These are phyloP conservation scores for Calamus simplicifolius DNA, from an alignment of 176 grass and related monocot species.

Conservation along the genomic window DNA sequence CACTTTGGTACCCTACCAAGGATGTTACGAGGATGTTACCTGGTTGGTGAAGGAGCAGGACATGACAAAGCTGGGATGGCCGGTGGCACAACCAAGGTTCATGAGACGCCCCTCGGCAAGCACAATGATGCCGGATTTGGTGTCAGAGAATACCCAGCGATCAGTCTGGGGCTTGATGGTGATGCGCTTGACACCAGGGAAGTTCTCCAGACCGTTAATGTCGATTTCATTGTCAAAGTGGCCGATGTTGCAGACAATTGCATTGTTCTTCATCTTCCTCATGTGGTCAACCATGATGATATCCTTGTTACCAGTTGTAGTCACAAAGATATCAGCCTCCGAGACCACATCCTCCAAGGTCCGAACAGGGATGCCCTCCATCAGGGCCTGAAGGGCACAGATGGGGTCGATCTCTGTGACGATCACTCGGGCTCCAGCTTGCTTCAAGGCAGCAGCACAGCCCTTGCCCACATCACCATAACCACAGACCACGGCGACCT, in stretches of 20 bases:
- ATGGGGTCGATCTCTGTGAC: constrained; percentile 98
- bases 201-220: constrained; percentile 71
- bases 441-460: constrained; percentile 81
- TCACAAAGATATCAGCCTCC: constrained; percentile 81
- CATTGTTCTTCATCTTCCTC: constrained; percentile 99
- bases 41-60: constrained; percentile 99
- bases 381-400: constrained; percentile 91
- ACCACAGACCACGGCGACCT: constrained; percentile 85
- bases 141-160: constrained; percentile 95
- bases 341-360: constrained; percentile 79
- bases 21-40: constrained; percentile 37
- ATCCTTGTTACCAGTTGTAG: constrained; percentile 98
- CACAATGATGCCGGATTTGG: constrained; percentile 77
- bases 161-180: constrained; percentile 99
- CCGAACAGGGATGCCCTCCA: constrained; percentile 84
- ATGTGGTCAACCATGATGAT: constrained; percentile 98
- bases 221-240: constrained; percentile 99
- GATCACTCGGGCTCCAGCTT: constrained; percentile 92
- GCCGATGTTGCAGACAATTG: constrained; percentile 97
- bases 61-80: constrained; percentile 99
- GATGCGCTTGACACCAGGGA: constrained; percentile 85
- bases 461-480: constrained; percentile 98
- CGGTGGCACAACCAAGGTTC: constrained; percentile 93
- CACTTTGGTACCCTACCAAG: no score
- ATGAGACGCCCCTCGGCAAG: constrained; percentile 94